phyloP scores from a whole-genome alignment of 495 filamentous ascomycete species.

The Xylaria grammica region DNA sequence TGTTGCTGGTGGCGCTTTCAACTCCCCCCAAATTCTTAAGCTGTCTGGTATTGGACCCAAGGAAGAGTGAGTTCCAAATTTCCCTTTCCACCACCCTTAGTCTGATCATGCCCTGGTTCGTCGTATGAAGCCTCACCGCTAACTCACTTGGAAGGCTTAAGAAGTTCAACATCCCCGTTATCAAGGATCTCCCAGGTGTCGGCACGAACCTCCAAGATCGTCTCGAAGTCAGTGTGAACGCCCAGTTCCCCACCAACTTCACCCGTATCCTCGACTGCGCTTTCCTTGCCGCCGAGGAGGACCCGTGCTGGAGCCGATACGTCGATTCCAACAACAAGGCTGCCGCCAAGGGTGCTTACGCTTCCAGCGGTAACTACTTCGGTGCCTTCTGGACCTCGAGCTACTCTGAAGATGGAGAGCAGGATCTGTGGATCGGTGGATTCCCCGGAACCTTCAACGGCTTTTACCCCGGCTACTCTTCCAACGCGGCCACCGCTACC shows the following conservation, averaged over 20 bases:
- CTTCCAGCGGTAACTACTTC: slow-evolving; percentile 51
- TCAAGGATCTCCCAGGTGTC: slow-evolving; percentile 63
- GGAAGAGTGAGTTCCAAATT: slow-evolving; percentile 44
- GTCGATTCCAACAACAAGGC: slow-evolving; percentile 30
- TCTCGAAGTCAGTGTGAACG: slow-evolving; percentile 60
- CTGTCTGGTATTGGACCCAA: slow-evolving; percentile 65
- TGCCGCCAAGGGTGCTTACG: slow-evolving; percentile 54
- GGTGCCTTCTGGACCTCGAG: slow-evolving; percentile 52
- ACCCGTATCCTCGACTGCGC: slow-evolving; percentile 53
- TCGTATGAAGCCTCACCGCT: not conserved
- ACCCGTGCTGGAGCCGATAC: slow-evolving; percentile 60
- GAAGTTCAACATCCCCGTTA: slow-evolving; percentile 52
- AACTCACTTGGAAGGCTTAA: slow-evolving; percentile 3
- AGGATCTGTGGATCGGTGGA: slow-evolving; percentile 60
- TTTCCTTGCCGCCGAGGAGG: slow-evolving; percentile 40
- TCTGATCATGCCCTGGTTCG: too few species aligned
- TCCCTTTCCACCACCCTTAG: not conserved
- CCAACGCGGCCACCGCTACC: slow-evolving; percentile 25
- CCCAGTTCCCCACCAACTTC: slow-evolving; percentile 48
- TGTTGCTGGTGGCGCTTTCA: slow-evolving; percentile 64
- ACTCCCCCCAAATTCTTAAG: slow-evolving; percentile 68
- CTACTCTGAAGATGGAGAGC: slow-evolving; percentile 39
- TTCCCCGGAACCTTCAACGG: slow-evolving; percentile 58
- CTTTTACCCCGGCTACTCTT: slow-evolving; percentile 52
- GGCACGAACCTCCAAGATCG: slow-evolving; percentile 71